Conservation (phyloP, 2,329 filamentous ascomycete genomes). For the Sporothrix pallida region DNA sequence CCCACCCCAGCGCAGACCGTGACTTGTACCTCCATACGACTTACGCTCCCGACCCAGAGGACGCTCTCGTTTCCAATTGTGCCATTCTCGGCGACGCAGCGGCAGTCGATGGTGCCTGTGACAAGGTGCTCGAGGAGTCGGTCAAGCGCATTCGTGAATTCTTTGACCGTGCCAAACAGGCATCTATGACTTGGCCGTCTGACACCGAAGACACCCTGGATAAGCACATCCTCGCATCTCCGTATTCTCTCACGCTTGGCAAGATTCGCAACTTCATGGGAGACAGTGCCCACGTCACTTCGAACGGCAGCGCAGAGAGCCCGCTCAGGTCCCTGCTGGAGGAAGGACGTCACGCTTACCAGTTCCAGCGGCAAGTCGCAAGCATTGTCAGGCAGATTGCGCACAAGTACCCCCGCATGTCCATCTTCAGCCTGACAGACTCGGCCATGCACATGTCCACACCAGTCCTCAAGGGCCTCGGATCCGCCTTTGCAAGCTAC, state of each 20-base stretch:
- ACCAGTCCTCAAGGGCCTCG: constrained; percentile 44
- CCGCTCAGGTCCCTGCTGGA: constrained; percentile 41
- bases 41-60: constrained; percentile 50
- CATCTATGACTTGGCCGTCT: neutral
- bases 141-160: constrained; percentile 12
- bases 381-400: constrained; percentile 47
- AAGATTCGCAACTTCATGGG: neutral
- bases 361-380: constrained; percentile 46
- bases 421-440: constrained; percentile 48
- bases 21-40: constrained; percentile 48
- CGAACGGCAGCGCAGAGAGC: constrained; percentile 30
- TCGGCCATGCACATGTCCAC: constrained; percentile 43
- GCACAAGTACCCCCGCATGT: constrained; percentile 50
- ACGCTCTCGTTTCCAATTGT: constrained; percentile 44
- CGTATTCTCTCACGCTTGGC: constrained; percentile 2
- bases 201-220: constrained; percentile 18
- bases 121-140: constrained; percentile 15
- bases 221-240: constrained; percentile 12
- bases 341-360: constrained; percentile 43
- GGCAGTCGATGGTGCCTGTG: constrained; percentile 14
- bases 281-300: constrained; percentile 37
- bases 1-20: constrained; percentile 44
- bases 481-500: constrained; percentile 41
- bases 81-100: constrained; percentile 22
- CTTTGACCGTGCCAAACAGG: neutral